Evolutionary conservation across 192 early-diverging fungal genomes (phyloP), one percentile per base, ranked within the genome.

Genomic region (Mortierella claussenii): DNA sequence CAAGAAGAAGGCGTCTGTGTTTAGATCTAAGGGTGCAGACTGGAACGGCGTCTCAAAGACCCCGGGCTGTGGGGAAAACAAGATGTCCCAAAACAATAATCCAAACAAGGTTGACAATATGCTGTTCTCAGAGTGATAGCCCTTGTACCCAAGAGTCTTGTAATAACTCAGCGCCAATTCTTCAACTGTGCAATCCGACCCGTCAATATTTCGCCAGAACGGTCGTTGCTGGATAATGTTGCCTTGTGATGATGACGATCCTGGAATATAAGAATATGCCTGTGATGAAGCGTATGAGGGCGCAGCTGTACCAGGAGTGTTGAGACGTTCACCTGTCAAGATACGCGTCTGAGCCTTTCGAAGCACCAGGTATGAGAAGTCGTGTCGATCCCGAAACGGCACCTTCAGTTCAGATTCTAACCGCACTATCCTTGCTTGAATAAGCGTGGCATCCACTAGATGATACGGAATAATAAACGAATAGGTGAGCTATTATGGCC

Each of bases 11-110:
- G 89, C 83, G 42, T 89, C 87, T 11, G 87, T 84, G 7, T 61
- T n/a, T 54, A 92, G 69, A 79, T 92, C 91, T 54, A 92, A 69
- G 12, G 91, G 91, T 36, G 69, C 83, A 8, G 81, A 84, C 73
- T 91, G 91, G 68, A 86, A 92, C 23, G 83, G 81, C 8, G 89
- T 92, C 59, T 92, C 91, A 66, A 92, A 86, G 1, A 87, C 86
- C 28, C 89, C 91, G 0, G 86, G 87, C 13, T 86, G 59, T 0
- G 87, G 79, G 7, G 82, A 56, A 61, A 92, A 90, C 9, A 92
- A 71, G 33, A 90, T 82, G 45, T 92, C 88, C 89, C 89, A 92
- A 59, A 92, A 90, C 21, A 92, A 60, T 3, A 92, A 71, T 8
- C 78, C 79, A 68, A 89, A 90, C 37, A 92, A 63, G 18, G 88